Conservation (phyloP, 1,139 yeast genomes). For the Candida tetrigidarum region DNA sequence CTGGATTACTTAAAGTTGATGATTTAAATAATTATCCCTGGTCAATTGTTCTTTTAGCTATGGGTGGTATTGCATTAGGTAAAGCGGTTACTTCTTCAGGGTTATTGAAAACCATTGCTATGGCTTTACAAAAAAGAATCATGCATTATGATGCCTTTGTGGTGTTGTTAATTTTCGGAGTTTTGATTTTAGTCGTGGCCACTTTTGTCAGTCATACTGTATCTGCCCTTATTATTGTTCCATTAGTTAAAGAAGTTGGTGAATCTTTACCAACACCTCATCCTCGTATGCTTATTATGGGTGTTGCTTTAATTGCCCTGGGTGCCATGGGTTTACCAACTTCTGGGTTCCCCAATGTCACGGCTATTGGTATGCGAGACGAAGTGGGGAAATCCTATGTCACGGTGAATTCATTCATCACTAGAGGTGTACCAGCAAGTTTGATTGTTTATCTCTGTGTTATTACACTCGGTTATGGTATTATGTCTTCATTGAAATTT, state of each 20-base stretch:
- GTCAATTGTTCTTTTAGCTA: slow-evolving; percentile 91
- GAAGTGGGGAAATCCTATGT: slow-evolving; percentile 87
- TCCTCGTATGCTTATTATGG: slow-evolving; percentile 77
- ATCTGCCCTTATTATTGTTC: slow-evolving; percentile 89
- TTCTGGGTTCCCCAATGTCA: slow-evolving; percentile 95
- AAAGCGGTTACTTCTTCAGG: slow-evolving; percentile 92
- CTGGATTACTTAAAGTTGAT: slow-evolving; percentile 80
- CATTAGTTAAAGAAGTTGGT: slow-evolving; percentile 88
- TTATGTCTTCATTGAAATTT: slow-evolving; percentile 63
- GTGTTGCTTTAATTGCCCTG: slow-evolving; percentile 82
- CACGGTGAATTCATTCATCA: slow-evolving; percentile 80
- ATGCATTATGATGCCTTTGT: slow-evolving; percentile 68
- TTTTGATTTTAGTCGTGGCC: slow-evolving; percentile 79
- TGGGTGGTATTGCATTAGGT: slow-evolving; percentile 97
- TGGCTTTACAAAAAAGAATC: slow-evolving; percentile 61
- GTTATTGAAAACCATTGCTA: slow-evolving; percentile 75
- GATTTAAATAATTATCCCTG: slow-evolving; percentile 94
- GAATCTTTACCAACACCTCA: slow-evolving; percentile 71
- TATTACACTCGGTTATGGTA: slow-evolving; percentile 77
- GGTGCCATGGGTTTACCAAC: slow-evolving; percentile 97
- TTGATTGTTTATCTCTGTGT: slow-evolving; percentile 62
- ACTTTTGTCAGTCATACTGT: slow-evolving; percentile 96
- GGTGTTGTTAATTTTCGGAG: slow-evolving; percentile 75
- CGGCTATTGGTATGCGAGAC: slow-evolving; percentile 91
- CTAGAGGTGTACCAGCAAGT: slow-evolving; percentile 88